A percentile compares a stretch with the other conserved stretches of the same genome.
phyloP scores from a whole-genome alignment of 768 basidiomycete species.

The Tylopilus balloui region DNA sequence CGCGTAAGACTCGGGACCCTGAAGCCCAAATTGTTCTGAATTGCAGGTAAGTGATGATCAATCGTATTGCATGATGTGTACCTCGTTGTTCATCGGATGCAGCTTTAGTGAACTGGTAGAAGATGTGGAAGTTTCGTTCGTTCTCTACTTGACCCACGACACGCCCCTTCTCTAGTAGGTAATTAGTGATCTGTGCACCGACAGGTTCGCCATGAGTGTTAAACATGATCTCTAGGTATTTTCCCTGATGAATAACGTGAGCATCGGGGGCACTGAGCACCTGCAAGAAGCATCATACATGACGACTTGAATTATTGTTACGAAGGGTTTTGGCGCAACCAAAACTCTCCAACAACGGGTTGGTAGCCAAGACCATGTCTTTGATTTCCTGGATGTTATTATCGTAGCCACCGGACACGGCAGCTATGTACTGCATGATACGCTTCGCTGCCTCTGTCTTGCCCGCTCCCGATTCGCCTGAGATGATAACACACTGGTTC shows the following conservation, averaged over 20 bases:
- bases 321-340: constrained; percentile 98
- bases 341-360: constrained; percentile 95
- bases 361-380: constrained; percentile 99
- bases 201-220: constrained; percentile 89
- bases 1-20: constrained; percentile 92
- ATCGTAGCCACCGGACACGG: constrained; percentile 84
- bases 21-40: constrained; percentile 87
- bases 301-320: constrained; percentile 98
- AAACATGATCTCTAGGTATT: constrained; percentile 99
- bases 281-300: constrained; percentile 55
- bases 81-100: constrained; percentile 88
- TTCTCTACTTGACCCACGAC: constrained; percentile 96
- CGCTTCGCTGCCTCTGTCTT: constrained; percentile 99
- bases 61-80: constrained; percentile 30
- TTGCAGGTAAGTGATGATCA: constrained; percentile 12
- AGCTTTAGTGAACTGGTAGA: constrained; percentile 98
- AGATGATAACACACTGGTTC: constrained; percentile 99
- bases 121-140: constrained; percentile 97
- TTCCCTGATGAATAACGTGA: constrained; percentile 57
- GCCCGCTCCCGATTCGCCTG: constrained; percentile 97
- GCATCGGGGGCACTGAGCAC: neutral
- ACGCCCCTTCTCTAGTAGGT: constrained; percentile 93
- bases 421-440: constrained; percentile 99
- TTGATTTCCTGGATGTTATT: constrained; percentile 96
- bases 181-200: constrained; percentile 98